Evolutionary conservation across 192 early-diverging fungal species (phyloP).

Genomic region (Linderina pennispora): DNA sequence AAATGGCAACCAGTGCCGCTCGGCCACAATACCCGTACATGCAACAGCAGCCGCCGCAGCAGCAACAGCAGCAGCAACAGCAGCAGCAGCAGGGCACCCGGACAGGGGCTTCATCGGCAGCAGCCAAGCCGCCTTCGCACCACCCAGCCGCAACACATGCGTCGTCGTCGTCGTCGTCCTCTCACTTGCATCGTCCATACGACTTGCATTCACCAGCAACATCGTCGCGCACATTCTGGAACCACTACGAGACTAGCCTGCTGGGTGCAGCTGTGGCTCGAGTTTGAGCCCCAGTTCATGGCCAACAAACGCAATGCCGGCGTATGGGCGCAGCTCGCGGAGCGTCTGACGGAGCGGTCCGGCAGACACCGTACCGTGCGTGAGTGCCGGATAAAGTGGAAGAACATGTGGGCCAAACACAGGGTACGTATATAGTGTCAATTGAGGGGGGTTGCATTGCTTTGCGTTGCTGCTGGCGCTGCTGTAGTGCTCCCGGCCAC

Average conservation of each 20-base stretch:
- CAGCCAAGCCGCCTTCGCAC: slow-evolving; percentile 4
- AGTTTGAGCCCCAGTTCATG: slow-evolving; percentile 42
- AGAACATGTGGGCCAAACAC: slow-evolving; percentile 51
- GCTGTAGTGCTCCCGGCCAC: too few relatives aligned
- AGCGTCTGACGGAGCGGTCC: slow-evolving; percentile 37
- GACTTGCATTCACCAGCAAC: slow-evolving; percentile 39
- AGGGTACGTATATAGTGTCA: too few relatives aligned
- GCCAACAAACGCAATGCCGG: slow-evolving; percentile 49
- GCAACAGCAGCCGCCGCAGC: neutral
- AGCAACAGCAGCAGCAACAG: neutral
- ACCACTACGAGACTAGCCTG: slow-evolving; percentile 41
- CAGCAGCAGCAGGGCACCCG: too few relatives aligned
- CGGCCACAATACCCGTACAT: too few relatives aligned
- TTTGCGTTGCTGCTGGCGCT: too few relatives aligned
- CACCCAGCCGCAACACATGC: slow-evolving; percentile 3
- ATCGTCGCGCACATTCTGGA: slow-evolving; percentile 46
- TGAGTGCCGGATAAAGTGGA: slow-evolving; percentile 49
- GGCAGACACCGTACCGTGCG: slow-evolving; percentile 41
- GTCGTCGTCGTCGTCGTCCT: slow-evolving; percentile 1
- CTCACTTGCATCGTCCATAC: slow-evolving; percentile 40
- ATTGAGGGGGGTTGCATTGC: too few relatives aligned
- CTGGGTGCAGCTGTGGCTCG: slow-evolving; percentile 46
- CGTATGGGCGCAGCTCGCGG: slow-evolving; percentile 45
- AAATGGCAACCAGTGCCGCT: too few relatives aligned
- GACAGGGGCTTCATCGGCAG: neutral